Evolutionary conservation across 768 basidiomycete genomes (phyloP), one percentile per base, ranked within the genome.

Genomic region (Brasilioporus rufonigricans): DNA sequence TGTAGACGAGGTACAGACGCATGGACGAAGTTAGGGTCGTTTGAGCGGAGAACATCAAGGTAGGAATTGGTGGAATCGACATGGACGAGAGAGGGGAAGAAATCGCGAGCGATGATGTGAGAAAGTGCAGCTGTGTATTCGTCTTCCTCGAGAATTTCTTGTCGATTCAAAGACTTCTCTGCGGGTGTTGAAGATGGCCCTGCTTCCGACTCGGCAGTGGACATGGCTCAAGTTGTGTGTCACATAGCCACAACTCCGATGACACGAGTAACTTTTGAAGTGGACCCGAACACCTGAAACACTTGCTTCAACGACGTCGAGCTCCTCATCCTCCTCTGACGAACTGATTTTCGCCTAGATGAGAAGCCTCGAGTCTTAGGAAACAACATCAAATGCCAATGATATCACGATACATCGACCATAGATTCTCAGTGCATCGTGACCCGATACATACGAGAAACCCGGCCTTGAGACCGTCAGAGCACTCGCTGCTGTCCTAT

Each of bases 41-140:
- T 76, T n/a, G 84, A 77, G 41, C 81, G 79, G 38, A 93, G 73
- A 4, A 93, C 93, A 56, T 89, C 85, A 23, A 96, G 82, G 72
- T 94, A 93, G 53, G 78, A 80, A 68, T 95, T 93, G 31, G 91
- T 90, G 19, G 92, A 90, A 62, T 95, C 91, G 26, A 96, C 80
- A 62, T 92, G 91, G 18, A 87, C 84, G 11, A 98, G 82, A 13
- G 92, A 92, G 0, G 97, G 97, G 66, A 98, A 99, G 80, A 99
- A 99, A 74, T 98, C 96, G 46, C 97, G 87, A 36, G 91, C 89
- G 64, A 98, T 98, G 64, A 98, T 98, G 44, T 85, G 81, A 12
- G 91, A 92, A 21, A 99, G 79, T 1, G 89, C 90, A 44, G 83
- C 85, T 2, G 93, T 94, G 70, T 98, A 98, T 67, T 94, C 93